These are phyloP conservation scores for Cordyceps cateniannulata DNA, from an alignment of 2,329 filamentous ascomycete species.

Conservation along the genomic window DNA sequence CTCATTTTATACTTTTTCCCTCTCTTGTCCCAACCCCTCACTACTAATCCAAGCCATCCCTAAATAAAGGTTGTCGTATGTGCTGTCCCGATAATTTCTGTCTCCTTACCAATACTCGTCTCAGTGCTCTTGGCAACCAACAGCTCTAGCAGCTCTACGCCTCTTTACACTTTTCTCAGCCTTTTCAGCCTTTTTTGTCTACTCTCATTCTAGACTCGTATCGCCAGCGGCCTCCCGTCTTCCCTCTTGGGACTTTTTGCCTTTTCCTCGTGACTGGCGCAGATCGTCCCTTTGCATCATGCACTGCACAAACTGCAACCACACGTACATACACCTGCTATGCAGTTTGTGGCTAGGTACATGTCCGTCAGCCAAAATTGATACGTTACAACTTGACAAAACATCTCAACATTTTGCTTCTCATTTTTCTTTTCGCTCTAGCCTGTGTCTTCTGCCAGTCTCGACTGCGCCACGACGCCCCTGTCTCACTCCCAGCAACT, in stretches of 20 bases:
- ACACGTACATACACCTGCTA: background rate
- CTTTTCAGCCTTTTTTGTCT: background rate
- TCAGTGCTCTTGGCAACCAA: too few species aligned
- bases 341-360: background rate
- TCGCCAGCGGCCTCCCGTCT: background rate
- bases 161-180: background rate
- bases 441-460: background rate
- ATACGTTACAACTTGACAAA: constrained; percentile 5
- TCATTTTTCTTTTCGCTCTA: background rate
- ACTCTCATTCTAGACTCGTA: background rate
- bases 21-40: too few species aligned
- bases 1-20: too few species aligned
- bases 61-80: too few species aligned
- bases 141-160: background rate
- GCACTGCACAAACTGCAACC: background rate
- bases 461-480: constrained; percentile 5
- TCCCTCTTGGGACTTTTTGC: background rate
- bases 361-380: background rate
- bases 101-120: too few species aligned
- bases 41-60: too few species aligned
- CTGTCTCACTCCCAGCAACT: background rate
- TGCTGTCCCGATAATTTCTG: too few species aligned
- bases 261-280: constrained; percentile 1
- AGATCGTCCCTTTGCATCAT: background rate
- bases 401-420: background rate